Base-by-base conservation (phyloP, 2,329 filamentous ascomycete species). In the Ophioceras dolichostomum region DNA sequence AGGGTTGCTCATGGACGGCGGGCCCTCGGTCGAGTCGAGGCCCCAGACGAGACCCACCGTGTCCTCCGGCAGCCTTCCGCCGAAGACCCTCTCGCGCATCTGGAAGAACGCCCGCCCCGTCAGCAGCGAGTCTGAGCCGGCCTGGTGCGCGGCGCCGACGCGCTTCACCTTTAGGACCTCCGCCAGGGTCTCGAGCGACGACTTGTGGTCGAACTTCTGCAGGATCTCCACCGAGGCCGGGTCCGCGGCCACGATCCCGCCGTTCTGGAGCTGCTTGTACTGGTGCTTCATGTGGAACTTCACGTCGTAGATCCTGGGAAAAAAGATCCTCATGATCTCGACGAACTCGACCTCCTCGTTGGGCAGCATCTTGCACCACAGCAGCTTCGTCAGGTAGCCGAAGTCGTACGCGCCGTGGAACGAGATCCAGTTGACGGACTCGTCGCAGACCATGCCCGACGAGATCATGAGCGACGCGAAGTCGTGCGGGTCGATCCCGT, bases 371-470 rank as follows among this genome's bases (percentile, higher is more conserved):
- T 79, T 73, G 60, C 83, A 83, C 40, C 84, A 80, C 56, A 98
- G 79, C 40, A 95, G 78, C 62, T 98, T 98, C 53, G 93, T 88
- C 33, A 98, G 68, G 53, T 96, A 96, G 34, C 88, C 91, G 60
- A 98, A 96, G 63, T 98, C 91, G 60, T 98, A 98, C 42, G 89
- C 91, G 20, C 86, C 91, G 58, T 98, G 91, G 62, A 96, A 96
- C 4, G 86, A 94, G 45, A 98, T 84, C 91, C 91, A 98, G 56
- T 86, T 81, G 39, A 95, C 83, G 40, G 93, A 79, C 28, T 91
- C 79, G 45, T 84, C 77, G 50, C 91, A 81, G 10, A 93, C 86
- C 32, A 98, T 71, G 8, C 91, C 91, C 2, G 91, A 96, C 34
- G 84, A 88, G 39, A 94, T 94, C 43, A 98, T 70, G 20, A 94